phyloP scores from a whole-genome alignment of 352 stramenopile species.

The Pythium grandisporangium region DNA sequence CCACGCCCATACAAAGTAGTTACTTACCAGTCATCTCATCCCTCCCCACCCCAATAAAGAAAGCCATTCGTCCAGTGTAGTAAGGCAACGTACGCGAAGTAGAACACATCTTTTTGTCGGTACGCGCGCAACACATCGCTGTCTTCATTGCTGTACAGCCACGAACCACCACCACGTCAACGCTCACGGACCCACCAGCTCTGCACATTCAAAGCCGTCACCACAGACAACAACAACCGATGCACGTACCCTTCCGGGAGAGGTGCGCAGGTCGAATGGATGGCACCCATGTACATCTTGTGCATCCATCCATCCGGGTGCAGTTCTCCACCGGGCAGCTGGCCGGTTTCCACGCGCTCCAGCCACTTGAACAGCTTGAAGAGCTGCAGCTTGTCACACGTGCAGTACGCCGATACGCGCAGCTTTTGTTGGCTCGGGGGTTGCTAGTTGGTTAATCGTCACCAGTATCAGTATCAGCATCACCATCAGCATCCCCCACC shows the following conservation, averaged over 20 bases:
- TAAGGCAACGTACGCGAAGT: constrained; percentile 52
- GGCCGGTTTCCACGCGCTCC: constrained; percentile 64
- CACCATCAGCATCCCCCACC: neutral
- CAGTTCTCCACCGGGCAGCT: constrained; percentile 65
- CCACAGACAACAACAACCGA: no score
- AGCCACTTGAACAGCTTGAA: constrained; percentile 86
- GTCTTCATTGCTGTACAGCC: constrained; percentile 2
- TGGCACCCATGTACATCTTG: constrained; percentile 85
- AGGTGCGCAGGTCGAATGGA: constrained; percentile 65
- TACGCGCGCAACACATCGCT: constrained; percentile 27
- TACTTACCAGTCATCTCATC: no score
- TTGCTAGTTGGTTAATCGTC: constrained; percentile 10
- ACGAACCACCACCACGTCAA: no score
- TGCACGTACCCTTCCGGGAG: constrained; percentile 24
- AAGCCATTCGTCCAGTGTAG: no score
- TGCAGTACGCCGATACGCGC: constrained; percentile 80
- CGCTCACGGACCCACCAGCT: no score
- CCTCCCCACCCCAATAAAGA: no score
- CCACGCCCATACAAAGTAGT: no score
- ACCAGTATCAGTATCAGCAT: no score
- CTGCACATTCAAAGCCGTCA: no score
- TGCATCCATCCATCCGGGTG: constrained; percentile 71
- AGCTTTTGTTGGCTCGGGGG: constrained; percentile 67
- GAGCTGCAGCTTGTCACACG: constrained; percentile 73
- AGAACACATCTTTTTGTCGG: constrained; percentile 79